Evolutionary conservation across 2,329 filamentous ascomycete species (phyloP), one percentile per base, ranked within the genome.

Genomic region (Cytospora mali): DNA sequence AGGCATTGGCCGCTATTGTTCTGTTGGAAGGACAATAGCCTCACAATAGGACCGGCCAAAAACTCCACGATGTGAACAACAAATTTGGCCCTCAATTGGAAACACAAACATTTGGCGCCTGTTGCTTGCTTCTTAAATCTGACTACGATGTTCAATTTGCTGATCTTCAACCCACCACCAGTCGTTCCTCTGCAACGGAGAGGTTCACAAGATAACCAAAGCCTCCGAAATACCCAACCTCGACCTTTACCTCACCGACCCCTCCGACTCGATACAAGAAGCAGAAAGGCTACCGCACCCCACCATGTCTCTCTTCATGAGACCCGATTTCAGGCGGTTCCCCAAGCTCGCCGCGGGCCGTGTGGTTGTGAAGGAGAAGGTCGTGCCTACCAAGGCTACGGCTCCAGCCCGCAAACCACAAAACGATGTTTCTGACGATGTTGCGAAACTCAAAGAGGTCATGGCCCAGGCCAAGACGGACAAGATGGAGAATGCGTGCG

Each of bases 241-340:
- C 74, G 85, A 88, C 61, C 74, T 88, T 28, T 88, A 82, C 71
- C 77, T 82, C 48, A 81, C 83, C 52, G 77, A 81, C 65, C 78
- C 81, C n/a, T 77, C 79, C 68, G 77, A 81, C 60, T 76, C 79
- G 4, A 75, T 77, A 21, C 75, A 75, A 67, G 76, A 75, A 66
- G 81, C 81, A 29, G 77, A 79, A 65, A 79, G 78, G 68, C 71
- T 86, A 27, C 78, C 82, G 28, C 75, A 80, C 25, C 74, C 76
- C n/a, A 79, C 81, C 25, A 81, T 81, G 69, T 81, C 80, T 7
- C 73, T 87, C 27, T 80, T 84, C 69, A 75, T 75, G 62, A 79
- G 78, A 61, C 76, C 64, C 69, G 53, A 76, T 69, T 66, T 69
- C 66, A 35, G 46, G 10, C 57, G 54, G 14, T 63, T 57, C 48